These are phyloP conservation scores for Alopecurus myosuroides DNA, from an alignment of 176 grass and related monocot species.

Conservation along the genomic window DNA sequence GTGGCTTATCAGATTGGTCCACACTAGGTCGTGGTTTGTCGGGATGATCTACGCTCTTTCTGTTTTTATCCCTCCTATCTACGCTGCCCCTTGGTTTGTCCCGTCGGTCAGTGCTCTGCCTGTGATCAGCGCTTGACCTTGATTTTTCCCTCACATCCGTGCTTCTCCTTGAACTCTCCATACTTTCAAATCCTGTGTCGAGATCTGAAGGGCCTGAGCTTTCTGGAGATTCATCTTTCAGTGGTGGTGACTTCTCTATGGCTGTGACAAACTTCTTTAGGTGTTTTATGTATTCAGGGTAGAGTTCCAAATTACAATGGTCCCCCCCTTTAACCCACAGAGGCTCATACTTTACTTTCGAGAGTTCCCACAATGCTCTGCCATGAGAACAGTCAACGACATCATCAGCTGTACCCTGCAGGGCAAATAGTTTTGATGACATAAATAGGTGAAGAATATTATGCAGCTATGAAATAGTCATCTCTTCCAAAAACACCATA, in stretches of 20 bases:
- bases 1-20: constrained; percentile 74
- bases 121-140: constrained; percentile 53
- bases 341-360: constrained; percentile 91
- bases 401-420: constrained; percentile 86
- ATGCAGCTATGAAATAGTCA: not conserved
- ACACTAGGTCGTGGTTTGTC: constrained; percentile 67
- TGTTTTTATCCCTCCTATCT: constrained; percentile 74
- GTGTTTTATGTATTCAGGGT: constrained; percentile 82
- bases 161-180: constrained; percentile 62
- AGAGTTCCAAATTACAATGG: constrained; percentile 94
- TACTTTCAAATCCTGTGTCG: constrained; percentile 40
- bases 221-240: constrained; percentile 41
- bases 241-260: constrained; percentile 61
- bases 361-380: constrained; percentile 79
- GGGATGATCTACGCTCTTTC: constrained; percentile 55
- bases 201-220: constrained; percentile 42
- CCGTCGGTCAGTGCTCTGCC: constrained; percentile 37
- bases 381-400: constrained; percentile 94
- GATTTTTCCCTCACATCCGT: constrained; percentile 59
- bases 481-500: not conserved
- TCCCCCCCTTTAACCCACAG: constrained; percentile 93
- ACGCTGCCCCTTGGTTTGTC: constrained; percentile 65
- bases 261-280: constrained; percentile 77
- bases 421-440: not conserved
- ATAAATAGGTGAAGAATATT: not conserved